These are phyloP conservation scores for Pugionium dolabratum DNA, from an alignment of 345 rosid genomes.

Conservation along the genomic window DNA sequence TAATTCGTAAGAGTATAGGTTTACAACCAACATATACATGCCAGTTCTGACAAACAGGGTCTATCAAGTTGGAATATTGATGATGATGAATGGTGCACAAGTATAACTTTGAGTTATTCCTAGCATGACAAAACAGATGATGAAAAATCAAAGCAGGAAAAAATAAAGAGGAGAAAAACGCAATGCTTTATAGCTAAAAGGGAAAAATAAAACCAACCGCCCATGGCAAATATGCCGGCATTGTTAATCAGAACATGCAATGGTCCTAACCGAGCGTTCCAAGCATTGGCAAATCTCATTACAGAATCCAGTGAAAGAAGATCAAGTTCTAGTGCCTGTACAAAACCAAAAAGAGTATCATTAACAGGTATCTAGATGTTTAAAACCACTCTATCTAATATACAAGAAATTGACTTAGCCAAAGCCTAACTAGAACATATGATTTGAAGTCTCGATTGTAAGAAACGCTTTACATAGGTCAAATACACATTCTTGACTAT, in stretches of 20 bases:
- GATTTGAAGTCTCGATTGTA: background rate
- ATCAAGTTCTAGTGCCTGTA: constrained; percentile 68
- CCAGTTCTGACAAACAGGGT: background rate
- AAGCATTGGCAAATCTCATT: constrained; percentile 67
- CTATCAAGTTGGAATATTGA: background rate
- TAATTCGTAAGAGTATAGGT: background rate
- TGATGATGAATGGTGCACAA: constrained; percentile 1
- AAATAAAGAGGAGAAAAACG: background rate
- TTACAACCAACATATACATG: background rate
- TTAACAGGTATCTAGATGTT: constrained; percentile 7
- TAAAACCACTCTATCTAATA: constrained; percentile 4
- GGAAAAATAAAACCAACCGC: constrained; percentile 29
- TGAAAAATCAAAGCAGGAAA: constrained; percentile 6
- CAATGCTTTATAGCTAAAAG: background rate
- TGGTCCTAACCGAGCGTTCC: constrained; percentile 75
- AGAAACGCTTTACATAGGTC: background rate
- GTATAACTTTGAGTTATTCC: constrained; percentile 6
- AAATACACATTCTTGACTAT: constrained; percentile 5
- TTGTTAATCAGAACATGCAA: constrained; percentile 91
- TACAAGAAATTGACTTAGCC: background rate
- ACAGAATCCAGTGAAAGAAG: constrained; percentile 92
- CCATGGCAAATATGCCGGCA: constrained; percentile 86
- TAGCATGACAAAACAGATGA: background rate
- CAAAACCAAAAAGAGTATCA: constrained; percentile 28
- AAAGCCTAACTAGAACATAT: constrained; percentile 5